Conservation (phyloP, 208 protist species). For the Tetramitus jugosus region DNA sequence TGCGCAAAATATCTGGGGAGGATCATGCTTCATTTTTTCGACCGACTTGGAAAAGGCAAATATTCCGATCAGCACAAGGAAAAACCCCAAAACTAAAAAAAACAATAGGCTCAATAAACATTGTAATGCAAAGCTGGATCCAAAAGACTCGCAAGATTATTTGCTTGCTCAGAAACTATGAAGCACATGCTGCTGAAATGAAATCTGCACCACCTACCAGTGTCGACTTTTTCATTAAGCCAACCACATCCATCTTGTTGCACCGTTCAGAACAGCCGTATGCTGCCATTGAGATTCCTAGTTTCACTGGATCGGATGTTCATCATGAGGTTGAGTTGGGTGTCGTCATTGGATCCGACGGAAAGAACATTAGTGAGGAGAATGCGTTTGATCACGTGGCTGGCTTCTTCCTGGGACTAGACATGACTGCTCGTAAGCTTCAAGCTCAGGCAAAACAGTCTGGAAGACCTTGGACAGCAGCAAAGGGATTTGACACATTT, state of each 20-base stretch:
- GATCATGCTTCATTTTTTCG: no score
- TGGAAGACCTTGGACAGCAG: slow-evolving; percentile 64
- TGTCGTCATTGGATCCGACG: background rate
- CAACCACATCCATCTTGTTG: background rate
- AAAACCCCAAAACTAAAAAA: no score
- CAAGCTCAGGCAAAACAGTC: slow-evolving; percentile 58
- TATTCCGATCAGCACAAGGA: no score
- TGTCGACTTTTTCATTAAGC: background rate
- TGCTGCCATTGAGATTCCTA: background rate
- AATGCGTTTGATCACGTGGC: slow-evolving; percentile 48
- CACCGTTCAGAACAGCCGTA: background rate
- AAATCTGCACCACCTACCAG: background rate
- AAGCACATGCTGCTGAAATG: slow-evolving; percentile 1
- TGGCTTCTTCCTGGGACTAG: slow-evolving; percentile 66
- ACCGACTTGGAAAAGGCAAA: no score
- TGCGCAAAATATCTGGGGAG: no score
- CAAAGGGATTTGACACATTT: slow-evolving; percentile 66
- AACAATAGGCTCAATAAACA: no score
- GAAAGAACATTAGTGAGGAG: background rate
- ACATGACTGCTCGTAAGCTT: slow-evolving; percentile 72
- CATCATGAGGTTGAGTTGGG: slow-evolving; percentile 18
- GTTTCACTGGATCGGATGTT: background rate
- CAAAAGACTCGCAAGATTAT: background rate
- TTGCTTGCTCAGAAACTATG: slow-evolving; percentile 7
- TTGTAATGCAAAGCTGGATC: background rate